These are phyloP conservation scores for Neurospora sp. DNA, from an alignment of 495 filamentous ascomycete genomes.

Conservation along the genomic window DNA sequence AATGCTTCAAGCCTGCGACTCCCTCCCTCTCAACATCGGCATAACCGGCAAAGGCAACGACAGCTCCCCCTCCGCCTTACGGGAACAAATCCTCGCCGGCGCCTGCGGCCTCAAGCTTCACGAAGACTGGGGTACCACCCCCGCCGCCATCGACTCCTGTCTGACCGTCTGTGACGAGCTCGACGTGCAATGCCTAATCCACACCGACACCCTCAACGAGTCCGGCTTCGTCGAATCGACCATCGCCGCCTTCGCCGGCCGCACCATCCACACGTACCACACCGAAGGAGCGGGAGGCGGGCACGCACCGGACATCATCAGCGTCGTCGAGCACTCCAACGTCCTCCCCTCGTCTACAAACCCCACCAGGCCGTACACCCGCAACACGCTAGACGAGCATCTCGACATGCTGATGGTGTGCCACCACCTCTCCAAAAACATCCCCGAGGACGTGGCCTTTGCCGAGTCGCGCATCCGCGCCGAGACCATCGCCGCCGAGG, in stretches of 20 bases:
- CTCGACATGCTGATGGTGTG: slow-evolving; percentile 99
- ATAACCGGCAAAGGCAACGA: slow-evolving; percentile 98
- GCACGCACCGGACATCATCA: slow-evolving; percentile 95
- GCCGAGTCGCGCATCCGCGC: slow-evolving; percentile 90
- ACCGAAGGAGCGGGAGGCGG: slow-evolving; percentile 95
- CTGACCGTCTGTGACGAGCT: slow-evolving; percentile 79
- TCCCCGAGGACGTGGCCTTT: slow-evolving; percentile 93
- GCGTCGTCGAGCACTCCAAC: slow-evolving; percentile 83
- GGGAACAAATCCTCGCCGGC: slow-evolving; percentile 75
- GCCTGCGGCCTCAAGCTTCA: slow-evolving; percentile 90
- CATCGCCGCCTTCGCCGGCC: slow-evolving; percentile 73
- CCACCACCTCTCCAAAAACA: slow-evolving; percentile 85
- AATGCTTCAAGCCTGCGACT: slow-evolving; percentile 88
- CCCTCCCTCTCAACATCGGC: slow-evolving; percentile 80
- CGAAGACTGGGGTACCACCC: slow-evolving; percentile 95
- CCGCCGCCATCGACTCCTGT: slow-evolving; percentile 86
- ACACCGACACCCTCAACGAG: slow-evolving; percentile 97
- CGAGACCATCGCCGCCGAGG: slow-evolving; percentile 95
- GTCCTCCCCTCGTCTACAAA: slow-evolving; percentile 90
- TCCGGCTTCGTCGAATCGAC: slow-evolving; percentile 95
- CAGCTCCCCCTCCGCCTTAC: slow-evolving; percentile 56
- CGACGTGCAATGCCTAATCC: slow-evolving; percentile 92
- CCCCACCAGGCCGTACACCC: slow-evolving; percentile 85
- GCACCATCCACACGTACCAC: slow-evolving; percentile 96
- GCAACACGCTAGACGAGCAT: slow-evolving; percentile 93